Evolutionary conservation across 805 yeast genomes (phyloP), one percentile per base, ranked within the genome.

Genomic region (Lachancea lanzarotensis): DNA sequence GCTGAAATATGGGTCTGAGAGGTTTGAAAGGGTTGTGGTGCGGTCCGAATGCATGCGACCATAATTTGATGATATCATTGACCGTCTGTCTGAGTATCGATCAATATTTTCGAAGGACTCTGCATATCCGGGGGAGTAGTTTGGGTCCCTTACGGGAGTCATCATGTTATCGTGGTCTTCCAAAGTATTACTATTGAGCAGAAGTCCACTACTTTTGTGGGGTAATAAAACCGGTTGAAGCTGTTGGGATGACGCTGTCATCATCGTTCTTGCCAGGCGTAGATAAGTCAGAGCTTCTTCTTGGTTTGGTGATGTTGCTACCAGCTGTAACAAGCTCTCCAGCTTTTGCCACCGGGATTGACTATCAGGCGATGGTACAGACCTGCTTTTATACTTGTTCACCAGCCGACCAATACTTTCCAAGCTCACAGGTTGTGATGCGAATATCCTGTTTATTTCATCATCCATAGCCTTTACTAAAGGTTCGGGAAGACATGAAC

Each of bases 71-170:
- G 71, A 66, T 20, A 63, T 49, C 3, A 59, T 48, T 0, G 73
- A 68, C 48, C 69, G 58, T 43, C 66, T 59, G 38, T 68, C 72
- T 1, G 72, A 67, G 8, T 61, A 49, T 42, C 60, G 58, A 45
- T 69, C 73, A 34, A 62, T 51, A 37, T 67, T 63, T 43, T 69
- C 73, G 51, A 62, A 69, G 0, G 73, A 69, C 40, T 66, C 71
- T 4, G 66, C 65, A n/a, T 65, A 63, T 9, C 52, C 51, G 40
- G 61, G 55, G 12, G 55, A 52, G 13, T 51, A 45, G 35, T 49
- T 44, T 13, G 54, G 52, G 11, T 52, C 45, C 38, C 49, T 42
- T n/a, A 46, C 18, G 4, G 60, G 56, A 22, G 53, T 52, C 35
- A 49, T 13, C 29, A 54, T 35, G 36, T 45, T 44, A 27, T 51